Evolutionary conservation across 768 basidiomycete species (phyloP).

Genomic region (Tulasnella sp.): DNA sequence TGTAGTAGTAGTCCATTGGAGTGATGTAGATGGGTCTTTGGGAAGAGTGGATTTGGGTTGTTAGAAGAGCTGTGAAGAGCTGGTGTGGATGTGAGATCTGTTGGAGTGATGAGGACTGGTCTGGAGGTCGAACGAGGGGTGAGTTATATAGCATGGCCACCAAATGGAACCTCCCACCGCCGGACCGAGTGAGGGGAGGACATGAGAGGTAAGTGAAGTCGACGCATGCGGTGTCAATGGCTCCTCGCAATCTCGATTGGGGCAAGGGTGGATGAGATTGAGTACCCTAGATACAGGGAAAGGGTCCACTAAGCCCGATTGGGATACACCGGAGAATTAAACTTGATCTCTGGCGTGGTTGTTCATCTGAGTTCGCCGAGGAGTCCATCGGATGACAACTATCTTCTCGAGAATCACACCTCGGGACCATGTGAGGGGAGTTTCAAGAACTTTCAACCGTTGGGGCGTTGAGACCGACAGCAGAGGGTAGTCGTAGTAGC

Average conservation of each 20-base stretch:
- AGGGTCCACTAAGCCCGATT: background rate
- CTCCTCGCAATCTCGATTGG: slow-evolving; percentile 9
- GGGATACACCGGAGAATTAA: slow-evolving; percentile 10
- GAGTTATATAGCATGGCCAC: background rate
- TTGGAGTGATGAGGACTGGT: no score
- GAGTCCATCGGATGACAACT: background rate
- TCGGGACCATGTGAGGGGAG: background rate
- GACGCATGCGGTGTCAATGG: background rate
- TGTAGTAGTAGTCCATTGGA: background rate
- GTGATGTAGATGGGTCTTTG: background rate
- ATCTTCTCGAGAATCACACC: background rate
- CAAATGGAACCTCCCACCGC: background rate
- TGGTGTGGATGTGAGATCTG: background rate
- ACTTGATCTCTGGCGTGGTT: no score
- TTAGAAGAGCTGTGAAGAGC: background rate
- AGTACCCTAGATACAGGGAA: background rate
- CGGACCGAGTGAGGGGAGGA: background rate
- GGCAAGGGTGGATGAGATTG: background rate
- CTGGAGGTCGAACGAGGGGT: no score
- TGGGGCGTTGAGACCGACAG: background rate
- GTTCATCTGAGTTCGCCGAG: background rate
- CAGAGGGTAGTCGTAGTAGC: background rate
- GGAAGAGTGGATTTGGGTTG: background rate
- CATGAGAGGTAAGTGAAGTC: background rate
- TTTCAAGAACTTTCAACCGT: background rate